These are phyloP conservation scores for Populus deltoides DNA, from an alignment of 345 rosid genomes.

Conservation along the genomic window DNA sequence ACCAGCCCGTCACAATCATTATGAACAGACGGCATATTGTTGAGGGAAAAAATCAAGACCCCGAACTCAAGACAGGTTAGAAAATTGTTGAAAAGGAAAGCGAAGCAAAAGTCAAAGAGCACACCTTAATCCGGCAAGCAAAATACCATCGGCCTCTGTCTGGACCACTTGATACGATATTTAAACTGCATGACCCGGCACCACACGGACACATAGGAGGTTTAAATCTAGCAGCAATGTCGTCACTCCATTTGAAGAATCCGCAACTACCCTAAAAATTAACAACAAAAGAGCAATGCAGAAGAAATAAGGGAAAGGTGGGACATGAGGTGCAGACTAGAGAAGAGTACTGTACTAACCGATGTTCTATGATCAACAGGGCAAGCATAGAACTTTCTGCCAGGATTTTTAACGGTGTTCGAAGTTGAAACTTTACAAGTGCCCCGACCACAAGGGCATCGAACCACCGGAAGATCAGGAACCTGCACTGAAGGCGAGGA, in stretches of 20 bases:
- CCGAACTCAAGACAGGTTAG: background rate
- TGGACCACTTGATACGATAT: background rate
- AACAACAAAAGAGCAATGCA: background rate
- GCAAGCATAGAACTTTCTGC: slow-evolving; percentile 18
- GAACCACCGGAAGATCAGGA: slow-evolving; percentile 8
- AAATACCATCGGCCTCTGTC: slow-evolving; percentile 16
- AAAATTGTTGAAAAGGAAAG: background rate
- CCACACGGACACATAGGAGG: slow-evolving; percentile 27
- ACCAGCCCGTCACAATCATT: background rate
- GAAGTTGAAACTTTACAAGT: slow-evolving; percentile 4
- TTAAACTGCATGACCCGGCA: slow-evolving; percentile 12
- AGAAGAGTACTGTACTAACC: background rate
- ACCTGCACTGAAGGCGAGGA: background rate
- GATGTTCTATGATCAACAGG: background rate
- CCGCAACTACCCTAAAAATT: background rate
- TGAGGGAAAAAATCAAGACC: background rate
- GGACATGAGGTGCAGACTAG: background rate
- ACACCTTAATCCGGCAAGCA: slow-evolving; percentile 27
- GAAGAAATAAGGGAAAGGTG: background rate
- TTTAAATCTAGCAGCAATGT: background rate
- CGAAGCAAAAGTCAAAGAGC: background rate
- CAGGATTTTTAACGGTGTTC: background rate
- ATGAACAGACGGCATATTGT: background rate
- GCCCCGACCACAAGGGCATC: slow-evolving; percentile 18
- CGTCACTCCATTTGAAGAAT: slow-evolving; percentile 18